Evolutionary conservation across 345 rosid genomes (phyloP).

Genomic region (Draba incana): DNA sequence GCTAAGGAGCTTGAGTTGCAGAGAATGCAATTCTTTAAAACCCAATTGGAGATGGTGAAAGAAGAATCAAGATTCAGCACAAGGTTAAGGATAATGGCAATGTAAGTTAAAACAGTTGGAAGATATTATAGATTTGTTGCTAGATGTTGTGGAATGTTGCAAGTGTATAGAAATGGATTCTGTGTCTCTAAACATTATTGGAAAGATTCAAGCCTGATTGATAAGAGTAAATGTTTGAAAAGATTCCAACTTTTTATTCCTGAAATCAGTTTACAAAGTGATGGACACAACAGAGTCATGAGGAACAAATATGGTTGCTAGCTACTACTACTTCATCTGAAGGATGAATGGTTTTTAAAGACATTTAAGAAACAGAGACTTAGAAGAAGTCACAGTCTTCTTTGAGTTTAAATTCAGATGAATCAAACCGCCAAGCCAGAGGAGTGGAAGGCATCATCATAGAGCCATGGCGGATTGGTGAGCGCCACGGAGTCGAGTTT

Average conservation of each 20-base stretch:
- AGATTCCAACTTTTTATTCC: conserved; percentile 10
- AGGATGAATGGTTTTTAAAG: conserved; percentile 34
- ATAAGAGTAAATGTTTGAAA: conserved; percentile 1
- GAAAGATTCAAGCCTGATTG: not conserved
- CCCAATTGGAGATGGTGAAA: conserved; percentile 53
- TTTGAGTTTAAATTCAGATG: conserved; percentile 49
- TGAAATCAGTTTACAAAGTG: conserved; percentile 30
- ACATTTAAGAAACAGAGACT: conserved; percentile 8
- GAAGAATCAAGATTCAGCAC: conserved; percentile 4
- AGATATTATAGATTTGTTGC: not conserved
- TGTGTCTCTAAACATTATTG: not conserved
- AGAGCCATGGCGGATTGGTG: conserved; percentile 43
- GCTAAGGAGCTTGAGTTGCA: conserved; percentile 76
- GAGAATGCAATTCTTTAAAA: conserved; percentile 71
- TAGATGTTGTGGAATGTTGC: conserved; percentile 8
- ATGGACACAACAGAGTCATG: conserved; percentile 12
- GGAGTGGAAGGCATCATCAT: conserved; percentile 41
- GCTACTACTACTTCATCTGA: conserved; percentile 35
- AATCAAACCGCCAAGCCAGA: conserved; percentile 46
- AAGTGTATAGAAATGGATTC: not conserved
- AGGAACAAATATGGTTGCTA: conserved; percentile 10
- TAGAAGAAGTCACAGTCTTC: conserved; percentile 44
- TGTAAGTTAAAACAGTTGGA: conserved; percentile 1
- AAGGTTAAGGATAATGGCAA: conserved; percentile 9
- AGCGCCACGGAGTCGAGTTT: conserved; percentile 44